phyloP scores from a whole-genome alignment of 495 filamentous ascomycete species.

The Penicillium ucsense region DNA sequence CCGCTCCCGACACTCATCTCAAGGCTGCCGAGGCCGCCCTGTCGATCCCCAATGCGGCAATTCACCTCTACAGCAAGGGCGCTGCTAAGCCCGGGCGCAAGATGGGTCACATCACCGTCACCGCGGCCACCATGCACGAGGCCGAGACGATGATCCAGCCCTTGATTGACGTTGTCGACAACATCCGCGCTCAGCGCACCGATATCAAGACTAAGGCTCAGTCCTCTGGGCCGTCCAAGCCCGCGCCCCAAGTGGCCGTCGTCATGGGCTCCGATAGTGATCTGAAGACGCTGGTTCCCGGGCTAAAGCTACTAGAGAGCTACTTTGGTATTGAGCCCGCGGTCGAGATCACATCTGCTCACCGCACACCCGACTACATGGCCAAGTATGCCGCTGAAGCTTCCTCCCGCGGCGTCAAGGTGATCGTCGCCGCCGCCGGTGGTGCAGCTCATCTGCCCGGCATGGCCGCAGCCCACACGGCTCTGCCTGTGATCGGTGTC shows the following conservation, averaged over 20 bases:
- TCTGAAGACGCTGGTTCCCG: conserved; percentile 65
- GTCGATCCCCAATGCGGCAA: conserved; percentile 47
- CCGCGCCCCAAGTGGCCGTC: conserved; percentile 61
- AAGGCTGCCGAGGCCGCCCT: conserved; percentile 54
- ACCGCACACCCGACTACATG: conserved; percentile 83
- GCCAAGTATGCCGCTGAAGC: conserved; percentile 62
- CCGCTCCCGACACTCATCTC: conserved; percentile 57
- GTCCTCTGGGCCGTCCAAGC: conserved; percentile 23
- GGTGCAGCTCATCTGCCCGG: conserved; percentile 89
- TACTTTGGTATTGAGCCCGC: conserved; percentile 65
- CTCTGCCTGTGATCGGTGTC: conserved; percentile 87
- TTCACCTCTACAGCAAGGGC: conserved; percentile 91
- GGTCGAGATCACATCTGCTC: conserved; percentile 83
- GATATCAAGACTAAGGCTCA: conserved; percentile 34
- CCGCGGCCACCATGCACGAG: conserved; percentile 56
- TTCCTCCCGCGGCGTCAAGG: conserved; percentile 60
- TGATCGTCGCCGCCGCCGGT: conserved; percentile 91
- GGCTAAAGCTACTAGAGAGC: conserved; percentile 63
- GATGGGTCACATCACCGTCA: conserved; percentile 87
- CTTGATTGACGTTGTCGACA: conserved; percentile 52
- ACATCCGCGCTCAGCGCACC: conserved; percentile 52
- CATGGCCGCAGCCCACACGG: conserved; percentile 78
- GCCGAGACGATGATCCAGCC: conserved; percentile 62
- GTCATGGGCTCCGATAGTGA: conserved; percentile 97
- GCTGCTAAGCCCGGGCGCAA: conserved; percentile 78